These are phyloP conservation scores for Globisporangium acanthophoron DNA, from an alignment of 352 stramenopile species.

Conservation along the genomic window DNA sequence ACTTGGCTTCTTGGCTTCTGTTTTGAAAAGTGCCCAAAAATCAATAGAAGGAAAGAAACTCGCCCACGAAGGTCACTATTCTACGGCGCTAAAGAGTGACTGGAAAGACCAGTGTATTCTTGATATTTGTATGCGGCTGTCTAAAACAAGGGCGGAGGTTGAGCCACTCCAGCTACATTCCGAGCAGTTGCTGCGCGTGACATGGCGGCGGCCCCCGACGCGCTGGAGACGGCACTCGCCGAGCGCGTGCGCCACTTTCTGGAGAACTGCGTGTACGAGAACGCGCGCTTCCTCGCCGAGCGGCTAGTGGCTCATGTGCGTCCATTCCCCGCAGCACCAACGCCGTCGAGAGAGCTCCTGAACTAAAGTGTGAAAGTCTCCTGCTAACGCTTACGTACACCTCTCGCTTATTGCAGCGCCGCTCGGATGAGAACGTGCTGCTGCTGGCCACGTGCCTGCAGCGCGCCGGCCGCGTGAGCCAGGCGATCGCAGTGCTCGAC, in stretches of 20 bases:
- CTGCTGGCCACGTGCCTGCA: slow-evolving; percentile 66
- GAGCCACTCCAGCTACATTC: too few relatives aligned
- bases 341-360: too few relatives aligned
- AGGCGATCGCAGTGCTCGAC: slow-evolving; percentile 53
- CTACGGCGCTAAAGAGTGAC: not conserved
- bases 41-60: too few relatives aligned
- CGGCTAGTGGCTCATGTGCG: slow-evolving; percentile 72
- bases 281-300: slow-evolving; percentile 78
- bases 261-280: slow-evolving; percentile 48
- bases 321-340: not conserved
- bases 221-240: slow-evolving; percentile 43
- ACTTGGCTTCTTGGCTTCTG: not conserved
- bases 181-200: not conserved
- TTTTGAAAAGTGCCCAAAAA: not conserved
- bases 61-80: too few relatives aligned
- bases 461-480: slow-evolving; percentile 39
- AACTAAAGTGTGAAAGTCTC: too few relatives aligned
- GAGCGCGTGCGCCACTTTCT: slow-evolving; percentile 50
- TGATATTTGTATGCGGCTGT: too few relatives aligned
- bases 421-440: slow-evolving; percentile 46
- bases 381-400: too few relatives aligned
- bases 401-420: slow-evolving; percentile 22
- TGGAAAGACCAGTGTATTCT: not conserved
- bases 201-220: slow-evolving; percentile 6
- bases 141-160: too few relatives aligned